Conservation (phyloP, 371 early-diverging fungal genomes). For the Mortierella sp. region DNA sequence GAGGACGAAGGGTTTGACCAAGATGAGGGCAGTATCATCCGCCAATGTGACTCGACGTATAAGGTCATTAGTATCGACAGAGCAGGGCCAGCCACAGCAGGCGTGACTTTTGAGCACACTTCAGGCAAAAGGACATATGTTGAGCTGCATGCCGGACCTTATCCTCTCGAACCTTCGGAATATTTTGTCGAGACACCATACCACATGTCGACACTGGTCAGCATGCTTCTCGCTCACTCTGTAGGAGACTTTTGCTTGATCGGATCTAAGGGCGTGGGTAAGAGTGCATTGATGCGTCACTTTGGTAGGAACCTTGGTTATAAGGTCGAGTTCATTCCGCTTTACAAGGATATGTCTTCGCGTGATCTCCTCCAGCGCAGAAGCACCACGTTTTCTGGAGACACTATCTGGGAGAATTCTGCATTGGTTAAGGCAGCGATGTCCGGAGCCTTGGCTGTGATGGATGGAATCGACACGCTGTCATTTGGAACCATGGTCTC, state of each 20-base stretch:
- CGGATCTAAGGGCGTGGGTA: slow-evolving; percentile 85
- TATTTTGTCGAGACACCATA: slow-evolving; percentile 82
- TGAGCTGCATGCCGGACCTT: slow-evolving; percentile 64
- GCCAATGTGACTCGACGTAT: slow-evolving; percentile 71
- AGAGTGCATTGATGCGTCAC: slow-evolving; percentile 77
- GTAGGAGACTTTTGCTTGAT: slow-evolving; percentile 79
- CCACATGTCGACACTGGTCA: slow-evolving; percentile 68
- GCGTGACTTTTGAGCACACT: slow-evolving; percentile 61
- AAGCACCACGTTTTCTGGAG: slow-evolving; percentile 76
- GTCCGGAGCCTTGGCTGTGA: slow-evolving; percentile 76
- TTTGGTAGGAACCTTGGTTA: slow-evolving; percentile 81
- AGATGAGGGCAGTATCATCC: slow-evolving; percentile 39
- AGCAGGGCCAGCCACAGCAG: slow-evolving; percentile 49
- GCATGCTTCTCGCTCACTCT: slow-evolving; percentile 78
- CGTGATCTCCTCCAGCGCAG: slow-evolving; percentile 87
- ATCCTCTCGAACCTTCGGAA: slow-evolving; percentile 62
- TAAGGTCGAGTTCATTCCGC: slow-evolving; percentile 75
- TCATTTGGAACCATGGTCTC: slow-evolving; percentile 79
- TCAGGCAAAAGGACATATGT: slow-evolving; percentile 49
- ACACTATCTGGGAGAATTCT: slow-evolving; percentile 82
- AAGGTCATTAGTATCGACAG: slow-evolving; percentile 58
- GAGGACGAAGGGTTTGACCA: slow-evolving; percentile 47
- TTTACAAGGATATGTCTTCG: slow-evolving; percentile 89
- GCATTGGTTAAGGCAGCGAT: slow-evolving; percentile 81
- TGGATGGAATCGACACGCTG: slow-evolving; percentile 83